Conservation (phyloP, 2,329 filamentous ascomycete species). For the Alternaria ethzedia region DNA sequence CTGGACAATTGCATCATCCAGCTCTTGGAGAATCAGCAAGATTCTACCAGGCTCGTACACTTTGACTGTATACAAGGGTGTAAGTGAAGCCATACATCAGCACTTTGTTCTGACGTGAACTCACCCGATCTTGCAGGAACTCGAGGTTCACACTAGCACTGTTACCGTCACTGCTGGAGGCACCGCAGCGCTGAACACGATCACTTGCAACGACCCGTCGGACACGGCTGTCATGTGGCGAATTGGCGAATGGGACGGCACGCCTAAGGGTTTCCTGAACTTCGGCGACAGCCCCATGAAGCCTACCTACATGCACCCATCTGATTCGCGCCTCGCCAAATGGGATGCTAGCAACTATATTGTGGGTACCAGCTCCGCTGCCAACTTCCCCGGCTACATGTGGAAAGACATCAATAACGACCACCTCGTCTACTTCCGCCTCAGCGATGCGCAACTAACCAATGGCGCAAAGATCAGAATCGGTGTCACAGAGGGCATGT, state of each 20-base stretch:
- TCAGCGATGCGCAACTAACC: slow-evolving; percentile 28
- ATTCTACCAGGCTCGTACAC: slow-evolving; percentile 71
- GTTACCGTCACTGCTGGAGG: slow-evolving; percentile 55
- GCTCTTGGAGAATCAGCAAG: slow-evolving; percentile 63
- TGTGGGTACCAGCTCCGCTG: slow-evolving; percentile 18
- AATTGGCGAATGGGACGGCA: slow-evolving; percentile 69
- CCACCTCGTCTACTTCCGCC: slow-evolving; percentile 51
- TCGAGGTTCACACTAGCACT: slow-evolving; percentile 43
- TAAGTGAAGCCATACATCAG: not conserved
- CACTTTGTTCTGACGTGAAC: not conserved
- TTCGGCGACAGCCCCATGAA: slow-evolving; percentile 50
- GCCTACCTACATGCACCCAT: slow-evolving; percentile 53
- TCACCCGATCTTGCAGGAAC: slow-evolving; percentile 17
- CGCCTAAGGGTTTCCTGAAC: slow-evolving; percentile 64
- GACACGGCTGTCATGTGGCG: slow-evolving; percentile 61
- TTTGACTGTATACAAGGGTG: slow-evolving; percentile 65
- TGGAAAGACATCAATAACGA: slow-evolving; percentile 53
- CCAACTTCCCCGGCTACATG: slow-evolving; percentile 51
- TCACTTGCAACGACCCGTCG: slow-evolving; percentile 54
- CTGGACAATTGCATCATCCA: slow-evolving; percentile 42
- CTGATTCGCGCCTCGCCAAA: slow-evolving; percentile 37
- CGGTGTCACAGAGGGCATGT: slow-evolving; percentile 29
- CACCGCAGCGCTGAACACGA: slow-evolving; percentile 57
- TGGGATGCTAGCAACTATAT: slow-evolving; percentile 32
- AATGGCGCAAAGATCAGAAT: slow-evolving; percentile 26